Evolutionary conservation across 2,329 filamentous ascomycete species (phyloP).

Genomic region (Microsporum ferrugineum): DNA sequence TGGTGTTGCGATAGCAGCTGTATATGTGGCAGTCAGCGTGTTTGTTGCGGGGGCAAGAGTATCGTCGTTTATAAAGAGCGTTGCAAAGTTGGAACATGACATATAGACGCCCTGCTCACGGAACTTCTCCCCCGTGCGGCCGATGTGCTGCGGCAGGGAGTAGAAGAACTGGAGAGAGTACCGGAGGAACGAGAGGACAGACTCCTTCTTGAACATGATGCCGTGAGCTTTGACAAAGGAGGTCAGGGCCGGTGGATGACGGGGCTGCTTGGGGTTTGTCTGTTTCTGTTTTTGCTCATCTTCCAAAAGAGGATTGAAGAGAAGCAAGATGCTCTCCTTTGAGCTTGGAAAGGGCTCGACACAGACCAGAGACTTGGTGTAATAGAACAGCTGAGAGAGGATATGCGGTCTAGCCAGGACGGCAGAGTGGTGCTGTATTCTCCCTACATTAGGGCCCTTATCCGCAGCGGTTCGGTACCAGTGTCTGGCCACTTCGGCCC

Average conservation of each 20-base stretch:
- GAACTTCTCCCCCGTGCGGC: conserved; percentile 37
- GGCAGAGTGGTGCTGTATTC: conserved; percentile 80
- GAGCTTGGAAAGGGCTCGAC: conserved; percentile 46
- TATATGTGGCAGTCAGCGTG: not conserved
- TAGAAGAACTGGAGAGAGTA: conserved; percentile 32
- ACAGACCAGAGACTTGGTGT: conserved; percentile 46
- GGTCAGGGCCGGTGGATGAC: not conserved
- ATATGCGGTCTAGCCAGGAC: conserved; percentile 49
- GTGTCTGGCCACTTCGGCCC: conserved; percentile 65
- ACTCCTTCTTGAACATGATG: conserved; percentile 33
- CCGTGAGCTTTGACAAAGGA: conserved; percentile 45
- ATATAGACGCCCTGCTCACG: conserved; percentile 46
- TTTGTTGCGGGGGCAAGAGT: not conserved
- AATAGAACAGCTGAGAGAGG: conserved; percentile 49
- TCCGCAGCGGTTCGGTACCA: conserved; percentile 83
- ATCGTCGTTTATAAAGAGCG: not conserved
- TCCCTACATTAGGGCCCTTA: conserved; percentile 59
- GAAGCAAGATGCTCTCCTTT: conserved; percentile 44
- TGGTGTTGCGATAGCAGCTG: not conserved
- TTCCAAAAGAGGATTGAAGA: conserved; percentile 42
- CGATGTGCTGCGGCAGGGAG: conserved; percentile 39
- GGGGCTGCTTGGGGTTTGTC: conserved; percentile 18
- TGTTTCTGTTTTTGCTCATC: not conserved
- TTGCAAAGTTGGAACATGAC: conserved; percentile 40
- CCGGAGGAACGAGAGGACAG: conserved; percentile 29